Base-by-base conservation (phyloP, 176 grass and related monocot species). In the Triticum aestivum region DNA sequence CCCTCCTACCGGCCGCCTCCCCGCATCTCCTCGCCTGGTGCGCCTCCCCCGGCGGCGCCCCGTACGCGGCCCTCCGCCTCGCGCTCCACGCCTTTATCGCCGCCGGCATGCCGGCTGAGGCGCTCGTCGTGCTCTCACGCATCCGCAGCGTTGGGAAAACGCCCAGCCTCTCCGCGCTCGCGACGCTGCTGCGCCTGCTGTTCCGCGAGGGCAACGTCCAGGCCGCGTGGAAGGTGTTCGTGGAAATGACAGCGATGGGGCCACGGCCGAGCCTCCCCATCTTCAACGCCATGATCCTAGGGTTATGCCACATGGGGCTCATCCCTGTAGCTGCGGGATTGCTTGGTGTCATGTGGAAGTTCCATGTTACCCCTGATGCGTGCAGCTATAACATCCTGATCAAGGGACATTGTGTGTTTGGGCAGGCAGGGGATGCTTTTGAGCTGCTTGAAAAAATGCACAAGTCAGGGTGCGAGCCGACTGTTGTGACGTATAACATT, bases 311-410 rank as follows among this genome's bases (percentile, higher is more conserved):
- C 77, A 86, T 67, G 61, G 96, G 96, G 5, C 44, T 88, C 14
- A 39, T 94, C 7, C 77, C 76, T 2, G 65, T 92, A 54, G 82
- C 21, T 41, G 76, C 8, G 77, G 90, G 13, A 32, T 75, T 96
- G 69, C 92, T 98, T 8, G 32, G 76, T 2, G 14, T 94, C 35
- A 98, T 98, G 96, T 69, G 24, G 21, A 91, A 61, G 82, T 98
- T 91, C 61, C 65, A 4, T 30, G 6, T 93, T 44, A 30, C 88
- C 69, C 92, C 93, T 0, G 88, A 98, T 4, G 52, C 66, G 8
- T 88, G 88, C 80, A 92, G 91, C 87, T 98, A 83, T 82, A 96
- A 96, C 86, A 98, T 98, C 59, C 83, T 98, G 85, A 92, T 98
- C 45, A 98, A 98, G 75, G 96, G 84, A 3, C 66, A 91, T 59